Conservation (phyloP, 345 rosid genomes). For the Bruguiera gymnorhiza region DNA sequence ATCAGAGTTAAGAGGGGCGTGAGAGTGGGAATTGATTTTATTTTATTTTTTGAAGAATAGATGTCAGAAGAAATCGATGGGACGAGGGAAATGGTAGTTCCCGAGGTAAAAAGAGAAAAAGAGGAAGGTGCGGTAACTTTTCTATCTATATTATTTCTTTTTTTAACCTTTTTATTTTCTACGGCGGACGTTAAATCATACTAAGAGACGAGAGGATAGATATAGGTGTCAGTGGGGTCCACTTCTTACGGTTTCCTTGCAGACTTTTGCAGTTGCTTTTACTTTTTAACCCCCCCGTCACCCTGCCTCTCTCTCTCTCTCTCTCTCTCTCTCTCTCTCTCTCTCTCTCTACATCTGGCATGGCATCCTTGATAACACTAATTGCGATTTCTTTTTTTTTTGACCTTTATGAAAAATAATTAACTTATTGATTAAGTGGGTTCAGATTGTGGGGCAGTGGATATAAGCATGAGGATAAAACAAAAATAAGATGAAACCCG, state of each 20-base stretch:
- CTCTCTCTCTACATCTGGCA: not conserved
- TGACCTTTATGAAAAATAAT: too few species aligned
- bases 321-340: not conserved
- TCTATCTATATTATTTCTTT: too few species aligned
- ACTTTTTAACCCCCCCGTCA: not conserved
- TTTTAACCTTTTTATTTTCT: too few species aligned
- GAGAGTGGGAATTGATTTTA: not conserved
- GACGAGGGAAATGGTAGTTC: constrained; percentile 25
- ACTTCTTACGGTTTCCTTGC: too few species aligned
- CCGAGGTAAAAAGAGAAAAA: constrained; percentile 25
- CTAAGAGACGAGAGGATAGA: too few species aligned
- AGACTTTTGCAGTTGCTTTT: not conserved
- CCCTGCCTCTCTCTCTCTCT: not conserved
- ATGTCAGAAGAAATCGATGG: constrained; percentile 4
- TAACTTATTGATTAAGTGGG: too few species aligned
- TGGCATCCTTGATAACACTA: not conserved
- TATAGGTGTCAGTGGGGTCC: too few species aligned
- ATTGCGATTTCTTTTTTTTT: too few species aligned
- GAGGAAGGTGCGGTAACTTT: not conserved
- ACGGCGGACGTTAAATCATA: too few species aligned
- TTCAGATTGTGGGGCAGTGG: too few species aligned
- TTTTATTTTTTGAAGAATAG: not conserved
- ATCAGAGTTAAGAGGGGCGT: not conserved
- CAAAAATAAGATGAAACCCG: too few species aligned
- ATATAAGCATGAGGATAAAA: too few species aligned